phyloP scores from a whole-genome alignment of 2,329 filamentous ascomycete species.

The Stachybotrys elegans region DNA sequence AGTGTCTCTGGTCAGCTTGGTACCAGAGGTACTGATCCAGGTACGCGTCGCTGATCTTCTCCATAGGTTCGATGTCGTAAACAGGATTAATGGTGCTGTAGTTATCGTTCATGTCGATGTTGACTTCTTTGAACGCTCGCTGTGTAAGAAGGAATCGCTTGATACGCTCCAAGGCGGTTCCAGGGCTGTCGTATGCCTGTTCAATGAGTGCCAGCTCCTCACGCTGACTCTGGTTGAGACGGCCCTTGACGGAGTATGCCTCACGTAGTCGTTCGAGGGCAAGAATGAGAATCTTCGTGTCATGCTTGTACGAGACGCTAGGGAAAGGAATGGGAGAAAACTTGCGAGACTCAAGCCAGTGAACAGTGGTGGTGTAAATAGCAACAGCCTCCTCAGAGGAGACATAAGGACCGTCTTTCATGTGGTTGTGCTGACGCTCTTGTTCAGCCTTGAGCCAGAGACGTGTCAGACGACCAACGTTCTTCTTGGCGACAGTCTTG shows the following conservation, averaged over 20 bases:
- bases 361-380: constrained; percentile 97
- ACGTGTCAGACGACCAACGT: constrained; percentile 87
- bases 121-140: constrained; percentile 97
- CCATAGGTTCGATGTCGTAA: constrained; percentile 97
- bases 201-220: constrained; percentile 96
- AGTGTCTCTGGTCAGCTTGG: constrained; percentile 91
- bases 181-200: constrained; percentile 96
- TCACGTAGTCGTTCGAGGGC: constrained; percentile 89
- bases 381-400: constrained; percentile 98
- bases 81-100: constrained; percentile 99
- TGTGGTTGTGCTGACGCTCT: constrained; percentile 97
- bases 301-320: constrained; percentile 98
- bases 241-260: constrained; percentile 95
- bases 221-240: constrained; percentile 94
- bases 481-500: constrained; percentile 99
- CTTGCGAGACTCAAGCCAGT: constrained; percentile 97
- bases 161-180: constrained; percentile 91
- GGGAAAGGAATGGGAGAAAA: constrained; percentile 99
- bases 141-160: constrained; percentile 97
- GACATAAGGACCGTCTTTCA: constrained; percentile 98
- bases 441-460: constrained; percentile 98
- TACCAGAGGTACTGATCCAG: constrained; percentile 99
- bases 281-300: constrained; percentile 96
- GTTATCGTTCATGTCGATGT: constrained; percentile 99
- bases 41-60: constrained; percentile 99